Evolutionary conservation across 257 asterid genomes (phyloP).

Genomic region (Solanum microdontum): DNA sequence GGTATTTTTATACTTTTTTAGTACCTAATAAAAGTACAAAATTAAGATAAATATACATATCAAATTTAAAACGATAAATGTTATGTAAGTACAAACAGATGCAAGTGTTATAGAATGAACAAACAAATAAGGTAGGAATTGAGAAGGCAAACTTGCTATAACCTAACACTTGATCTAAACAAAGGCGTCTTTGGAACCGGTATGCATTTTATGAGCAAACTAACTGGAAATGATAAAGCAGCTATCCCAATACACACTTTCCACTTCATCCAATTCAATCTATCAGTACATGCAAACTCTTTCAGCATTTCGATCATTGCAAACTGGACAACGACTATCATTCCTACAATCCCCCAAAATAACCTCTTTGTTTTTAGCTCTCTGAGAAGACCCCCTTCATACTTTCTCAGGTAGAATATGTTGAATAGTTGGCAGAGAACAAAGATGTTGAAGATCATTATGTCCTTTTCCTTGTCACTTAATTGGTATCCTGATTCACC

Average conservation of each 20-base stretch:
- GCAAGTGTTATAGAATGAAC: not conserved
- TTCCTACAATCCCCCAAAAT: constrained; percentile 37
- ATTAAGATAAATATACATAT: no score
- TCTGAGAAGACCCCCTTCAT: not conserved
- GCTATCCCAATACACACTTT: constrained; percentile 39
- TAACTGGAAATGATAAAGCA: constrained; percentile 30
- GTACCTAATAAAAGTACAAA: no score
- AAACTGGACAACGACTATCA: constrained; percentile 29
- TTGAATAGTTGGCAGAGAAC: not conserved
- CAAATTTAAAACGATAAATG: no score
- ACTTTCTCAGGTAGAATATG: not conserved
- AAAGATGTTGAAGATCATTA: not conserved
- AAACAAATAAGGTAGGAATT: not conserved
- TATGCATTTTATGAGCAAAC: constrained; percentile 38
- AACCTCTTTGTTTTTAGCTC: constrained; percentile 10
- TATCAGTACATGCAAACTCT: constrained; percentile 40
- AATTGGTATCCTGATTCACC: constrained; percentile 29
- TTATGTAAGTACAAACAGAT: not conserved
- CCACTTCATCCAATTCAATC: constrained; percentile 33
- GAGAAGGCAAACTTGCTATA: not conserved
- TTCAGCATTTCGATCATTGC: constrained; percentile 43
- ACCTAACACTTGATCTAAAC: not conserved
- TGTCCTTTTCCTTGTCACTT: constrained; percentile 18
- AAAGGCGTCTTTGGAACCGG: constrained; percentile 20
- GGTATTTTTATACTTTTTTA: no score